Evolutionary conservation across 768 basidiomycete species (phyloP).

Genomic region (Hypholoma fasciculare): DNA sequence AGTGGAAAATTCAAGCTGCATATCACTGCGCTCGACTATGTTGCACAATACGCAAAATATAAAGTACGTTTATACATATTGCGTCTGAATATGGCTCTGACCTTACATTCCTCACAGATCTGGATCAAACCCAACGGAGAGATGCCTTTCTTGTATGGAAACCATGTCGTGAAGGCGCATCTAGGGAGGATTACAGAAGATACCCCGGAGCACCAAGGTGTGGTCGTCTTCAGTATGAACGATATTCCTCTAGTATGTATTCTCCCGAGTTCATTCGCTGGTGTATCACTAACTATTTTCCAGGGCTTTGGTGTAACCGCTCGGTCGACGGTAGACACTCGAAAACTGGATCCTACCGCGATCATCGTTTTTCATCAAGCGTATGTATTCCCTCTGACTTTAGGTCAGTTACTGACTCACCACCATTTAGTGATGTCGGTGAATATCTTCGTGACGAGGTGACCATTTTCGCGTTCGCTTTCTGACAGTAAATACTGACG

Average conservation of each 20-base stretch:
- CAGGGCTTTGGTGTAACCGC: slow-evolving; percentile 99
- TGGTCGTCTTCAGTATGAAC: slow-evolving; percentile 94
- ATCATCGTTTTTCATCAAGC: slow-evolving; percentile 99
- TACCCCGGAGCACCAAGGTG: slow-evolving; percentile 98
- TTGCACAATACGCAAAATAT: slow-evolving; percentile 97
- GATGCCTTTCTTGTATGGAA: slow-evolving; percentile 99
- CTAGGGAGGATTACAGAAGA: slow-evolving; percentile 99
- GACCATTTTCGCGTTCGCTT: slow-evolving; percentile 15
- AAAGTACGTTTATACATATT: slow-evolving; percentile 59
- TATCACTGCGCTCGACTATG: slow-evolving; percentile 88
- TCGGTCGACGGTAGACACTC: slow-evolving; percentile 90
- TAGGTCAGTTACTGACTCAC: slow-evolving; percentile 7
- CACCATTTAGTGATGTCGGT: slow-evolving; percentile 78
- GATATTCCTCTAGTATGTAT: slow-evolving; percentile 84
- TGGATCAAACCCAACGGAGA: slow-evolving; percentile 99
- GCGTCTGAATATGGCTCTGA: background rate
- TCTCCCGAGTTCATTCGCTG: background rate
- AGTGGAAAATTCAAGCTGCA: slow-evolving; percentile 97
- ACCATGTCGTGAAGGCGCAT: slow-evolving; percentile 98
- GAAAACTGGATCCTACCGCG: slow-evolving; percentile 95
- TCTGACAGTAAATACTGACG: slow-evolving; percentile 10
- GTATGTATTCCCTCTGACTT: slow-evolving; percentile 42
- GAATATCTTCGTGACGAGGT: slow-evolving; percentile 98
- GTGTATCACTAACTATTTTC: slow-evolving; percentile 3
- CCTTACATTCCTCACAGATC: slow-evolving; percentile 49